These are phyloP conservation scores for Xylariaceae sp. DNA, from an alignment of 2,329 filamentous ascomycete genomes.

Conservation along the genomic window DNA sequence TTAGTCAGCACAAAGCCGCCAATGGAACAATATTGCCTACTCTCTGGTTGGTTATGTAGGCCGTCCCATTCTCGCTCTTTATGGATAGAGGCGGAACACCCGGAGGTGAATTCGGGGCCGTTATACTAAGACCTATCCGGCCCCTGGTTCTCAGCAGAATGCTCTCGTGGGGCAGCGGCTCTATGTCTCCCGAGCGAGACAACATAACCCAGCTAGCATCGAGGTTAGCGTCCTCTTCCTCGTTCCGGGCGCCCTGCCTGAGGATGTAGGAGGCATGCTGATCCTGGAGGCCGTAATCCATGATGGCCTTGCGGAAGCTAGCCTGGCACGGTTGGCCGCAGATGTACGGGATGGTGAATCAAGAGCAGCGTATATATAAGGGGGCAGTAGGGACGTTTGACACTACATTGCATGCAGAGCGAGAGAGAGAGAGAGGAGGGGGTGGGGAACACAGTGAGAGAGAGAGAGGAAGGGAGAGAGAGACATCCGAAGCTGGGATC, in stretches of 20 bases:
- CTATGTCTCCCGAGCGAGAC: constrained; percentile 63
- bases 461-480: constrained; percentile 5
- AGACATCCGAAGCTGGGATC: constrained; percentile 1
- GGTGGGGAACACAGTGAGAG: constrained; percentile 17
- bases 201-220: constrained; percentile 82
- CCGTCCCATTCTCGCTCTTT: constrained; percentile 66
- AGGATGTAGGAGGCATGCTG: constrained; percentile 37
- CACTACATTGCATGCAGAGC: constrained; percentile 1
- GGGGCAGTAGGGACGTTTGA: too few relatives aligned
- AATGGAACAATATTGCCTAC: constrained; percentile 40
- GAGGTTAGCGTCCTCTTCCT: constrained; percentile 45
- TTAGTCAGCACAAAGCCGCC: not conserved
- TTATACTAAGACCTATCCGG: constrained; percentile 68
- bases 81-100: constrained; percentile 57
- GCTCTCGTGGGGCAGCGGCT: constrained; percentile 77
- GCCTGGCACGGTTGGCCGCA: constrained; percentile 7
- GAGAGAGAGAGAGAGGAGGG: constrained; percentile 12
- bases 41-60: constrained; percentile 79
- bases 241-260: constrained; percentile 28
- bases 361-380: constrained; percentile 15
- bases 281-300: constrained; percentile 33
- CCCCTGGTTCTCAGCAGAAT: constrained; percentile 73
- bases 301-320: constrained; percentile 12
- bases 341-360: constrained; percentile 11
- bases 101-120: constrained; percentile 59